Percentiles rank a stretch among this genome's conserved stretches.
phyloP scores from a whole-genome alignment of 1,139 yeast species.

The Meyerozyma guilliermondii region DNA sequence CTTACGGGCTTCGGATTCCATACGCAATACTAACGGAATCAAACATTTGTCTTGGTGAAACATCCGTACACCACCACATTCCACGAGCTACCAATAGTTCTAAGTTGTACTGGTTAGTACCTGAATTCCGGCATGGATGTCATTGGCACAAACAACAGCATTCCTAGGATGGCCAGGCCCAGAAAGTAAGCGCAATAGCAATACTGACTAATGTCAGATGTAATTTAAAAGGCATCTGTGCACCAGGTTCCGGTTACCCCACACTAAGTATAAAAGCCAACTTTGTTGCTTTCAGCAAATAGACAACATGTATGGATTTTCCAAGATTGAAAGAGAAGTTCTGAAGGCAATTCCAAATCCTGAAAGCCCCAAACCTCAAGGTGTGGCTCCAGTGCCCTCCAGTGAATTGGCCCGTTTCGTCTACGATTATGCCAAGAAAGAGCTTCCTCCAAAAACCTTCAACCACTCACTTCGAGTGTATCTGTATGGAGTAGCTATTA shows the following conservation, averaged over 20 bases:
- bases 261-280: background rate
- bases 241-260: background rate
- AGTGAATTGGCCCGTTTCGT: constrained; percentile 17
- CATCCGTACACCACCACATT: background rate
- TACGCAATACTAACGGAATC: background rate
- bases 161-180: no score
- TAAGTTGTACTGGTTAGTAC: no score
- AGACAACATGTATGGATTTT: constrained; percentile 23
- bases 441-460: constrained; percentile 23
- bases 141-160: no score
- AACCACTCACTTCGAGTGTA: constrained; percentile 32
- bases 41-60: background rate
- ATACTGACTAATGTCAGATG: no score
- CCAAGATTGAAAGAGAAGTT: constrained; percentile 26
- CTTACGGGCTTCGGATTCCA: constrained; percentile 1
- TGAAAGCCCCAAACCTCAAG: constrained; percentile 22
- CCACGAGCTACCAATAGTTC: no score
- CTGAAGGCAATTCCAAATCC: constrained; percentile 23
- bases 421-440: constrained; percentile 20
- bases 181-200: no score
- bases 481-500: constrained; percentile 28
- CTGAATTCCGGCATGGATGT: no score
- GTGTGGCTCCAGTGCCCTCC: constrained; percentile 17
- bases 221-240: background rate
- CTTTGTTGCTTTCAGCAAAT: background rate